Evolutionary conservation across 2,329 filamentous ascomycete genomes (phyloP).

Genomic region (Diaporthe sp.): DNA sequence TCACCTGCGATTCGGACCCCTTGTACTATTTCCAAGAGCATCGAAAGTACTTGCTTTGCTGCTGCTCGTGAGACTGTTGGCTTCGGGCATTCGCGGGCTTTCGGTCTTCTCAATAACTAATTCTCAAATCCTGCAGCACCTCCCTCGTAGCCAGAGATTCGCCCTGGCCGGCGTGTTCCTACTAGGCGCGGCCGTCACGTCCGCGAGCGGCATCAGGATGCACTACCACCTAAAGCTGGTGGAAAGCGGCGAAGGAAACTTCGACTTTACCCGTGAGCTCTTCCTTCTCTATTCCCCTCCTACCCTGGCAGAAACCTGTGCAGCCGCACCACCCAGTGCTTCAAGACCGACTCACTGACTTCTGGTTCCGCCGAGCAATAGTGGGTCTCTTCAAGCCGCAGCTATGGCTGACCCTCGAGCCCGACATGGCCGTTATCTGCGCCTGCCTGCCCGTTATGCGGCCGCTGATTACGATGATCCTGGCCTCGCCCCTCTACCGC

Average conservation of each 20-base stretch:
- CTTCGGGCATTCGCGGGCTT: neutral
- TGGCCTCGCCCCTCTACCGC: slow-evolving; percentile 6
- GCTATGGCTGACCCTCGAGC: slow-evolving; percentile 24
- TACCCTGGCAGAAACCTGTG: no score
- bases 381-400: neutral
- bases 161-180: slow-evolving; percentile 20
- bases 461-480: slow-evolving; percentile 3
- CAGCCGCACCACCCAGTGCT: no score
- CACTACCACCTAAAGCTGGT: slow-evolving; percentile 8
- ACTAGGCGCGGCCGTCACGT: slow-evolving; percentile 18
- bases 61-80: neutral
- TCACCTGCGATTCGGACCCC: no score
- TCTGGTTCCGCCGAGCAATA: neutral
- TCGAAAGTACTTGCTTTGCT: neutral
- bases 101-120: neutral
- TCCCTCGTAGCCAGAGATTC: slow-evolving; percentile 15
- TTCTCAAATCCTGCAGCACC: neutral
- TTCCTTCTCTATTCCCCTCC: no score
- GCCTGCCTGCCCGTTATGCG: slow-evolving; percentile 22
- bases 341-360: no score
- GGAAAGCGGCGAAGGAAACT: neutral
- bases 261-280: slow-evolving; percentile 6
- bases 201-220: slow-evolving; percentile 24
- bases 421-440: slow-evolving; percentile 26
- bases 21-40: no score